Percentiles rank a stretch among this genome's conserved stretches.
These are phyloP conservation scores for Calocybe indica DNA, from an alignment of 768 basidiomycete genomes.

Conservation along the genomic window DNA sequence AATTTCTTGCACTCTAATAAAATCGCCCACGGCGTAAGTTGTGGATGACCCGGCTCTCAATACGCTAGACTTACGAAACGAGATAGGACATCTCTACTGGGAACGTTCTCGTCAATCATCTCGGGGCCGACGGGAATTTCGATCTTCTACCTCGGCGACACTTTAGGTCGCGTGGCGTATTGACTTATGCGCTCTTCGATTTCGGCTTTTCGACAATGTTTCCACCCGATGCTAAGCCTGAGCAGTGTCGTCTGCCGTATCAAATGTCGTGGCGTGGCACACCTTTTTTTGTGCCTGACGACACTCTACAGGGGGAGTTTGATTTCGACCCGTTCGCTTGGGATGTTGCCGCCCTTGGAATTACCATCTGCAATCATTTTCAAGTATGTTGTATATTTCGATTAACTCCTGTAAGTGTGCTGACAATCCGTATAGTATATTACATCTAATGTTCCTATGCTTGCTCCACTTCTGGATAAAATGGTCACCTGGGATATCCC, in stretches of 20 bases:
- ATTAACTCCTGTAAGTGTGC: too few species aligned
- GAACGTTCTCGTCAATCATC: not conserved
- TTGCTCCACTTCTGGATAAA: conserved; percentile 7
- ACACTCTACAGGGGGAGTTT: conserved; percentile 15
- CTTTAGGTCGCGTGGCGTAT: not conserved
- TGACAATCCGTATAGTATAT: not conserved
- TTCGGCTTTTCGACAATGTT: not conserved
- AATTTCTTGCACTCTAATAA: not conserved
- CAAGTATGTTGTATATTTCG: not conserved
- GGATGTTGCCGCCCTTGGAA: conserved; percentile 18
- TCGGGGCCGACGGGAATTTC: not conserved
- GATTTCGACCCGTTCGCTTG: conserved; percentile 19
- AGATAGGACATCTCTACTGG: not conserved
- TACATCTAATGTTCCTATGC: conserved; percentile 2
- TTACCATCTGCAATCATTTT: not conserved
- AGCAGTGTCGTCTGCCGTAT: not conserved
- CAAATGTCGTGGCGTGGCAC: not conserved
- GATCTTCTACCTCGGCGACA: not conserved
- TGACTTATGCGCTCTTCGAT: not conserved
- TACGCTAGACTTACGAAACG: not conserved
- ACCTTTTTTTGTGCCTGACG: not conserved
- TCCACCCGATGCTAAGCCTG: not conserved
- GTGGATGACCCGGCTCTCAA: not conserved
- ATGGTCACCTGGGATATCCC: conserved; percentile 5
- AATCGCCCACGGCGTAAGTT: not conserved